Base-by-base conservation (phyloP, 2,329 filamentous ascomycete genomes). In the Colletotrichum sansevieriae region DNA sequence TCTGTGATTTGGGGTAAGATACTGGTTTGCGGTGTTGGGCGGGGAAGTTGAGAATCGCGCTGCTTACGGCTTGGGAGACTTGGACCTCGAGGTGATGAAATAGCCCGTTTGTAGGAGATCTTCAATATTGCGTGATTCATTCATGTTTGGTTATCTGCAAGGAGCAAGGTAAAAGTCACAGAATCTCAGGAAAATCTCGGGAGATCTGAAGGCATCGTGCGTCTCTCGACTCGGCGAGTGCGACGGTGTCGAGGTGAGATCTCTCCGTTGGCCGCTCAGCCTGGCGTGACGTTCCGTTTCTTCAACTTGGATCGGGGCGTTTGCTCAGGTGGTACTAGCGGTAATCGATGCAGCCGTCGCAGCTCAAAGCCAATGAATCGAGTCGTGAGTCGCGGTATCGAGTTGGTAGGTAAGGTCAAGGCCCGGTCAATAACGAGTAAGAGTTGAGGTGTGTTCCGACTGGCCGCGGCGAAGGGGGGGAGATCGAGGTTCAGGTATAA, bases 21-120 rank as follows among this genome's bases (percentile, higher is more conserved):
- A 22, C 49, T 33, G 37, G 6, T 37, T 35, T 55, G 44, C 8
- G 35, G n/a, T 13, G 20, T 22, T 46, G 22, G 3, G 29, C 11
- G 18, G 35, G 47, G 18, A 55, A 44, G 18, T 33, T 29, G 7
- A 13, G 49, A 12, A 33, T 35, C 39, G 51, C 10, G 25, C 44
- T 33, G 72, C 78, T 74, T 76, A 82, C 79, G 73, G 74, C 56
- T 74, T 73, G 44, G 79, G 77, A 62, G 75, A 79, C 70, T 75
- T 79, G 43, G 81, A 79, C 71, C 84, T 81, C 9, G 83, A 81
- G 37, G 83, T 85, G 71, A 79, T 83, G 75, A 84, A 87, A 65
- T 83, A 84, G 62, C 85, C 85, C 72, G 83, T 84, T 71, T 82
- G 76, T 43, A 87, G 79, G 70, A 85, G 76, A 70, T 80, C 79